A percentile compares a stretch with the other conserved stretches of the same genome.
Evolutionary conservation across 2,329 filamentous ascomycete genomes (phyloP).

Genomic region (Myriosclerotinia duriaeana): DNA sequence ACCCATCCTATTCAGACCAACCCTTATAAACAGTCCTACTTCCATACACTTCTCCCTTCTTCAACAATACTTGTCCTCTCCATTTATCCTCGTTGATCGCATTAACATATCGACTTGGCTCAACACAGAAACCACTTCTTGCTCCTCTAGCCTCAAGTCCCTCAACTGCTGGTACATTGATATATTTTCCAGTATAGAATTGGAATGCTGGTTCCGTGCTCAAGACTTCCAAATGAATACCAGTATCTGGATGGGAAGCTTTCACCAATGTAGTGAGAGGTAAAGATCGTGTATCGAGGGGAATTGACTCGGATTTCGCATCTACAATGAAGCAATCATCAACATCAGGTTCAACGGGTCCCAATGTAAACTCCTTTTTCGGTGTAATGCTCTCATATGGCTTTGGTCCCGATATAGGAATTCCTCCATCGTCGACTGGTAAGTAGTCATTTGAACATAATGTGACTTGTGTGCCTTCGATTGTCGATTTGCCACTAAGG

Average conservation of each 20-base stretch:
- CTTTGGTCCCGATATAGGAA: conserved; percentile 67
- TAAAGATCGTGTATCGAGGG: conserved; percentile 51
- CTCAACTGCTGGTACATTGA: conserved; percentile 69
- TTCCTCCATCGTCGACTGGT: conserved; percentile 68
- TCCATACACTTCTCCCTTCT: conserved; percentile 82
- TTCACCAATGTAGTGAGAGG: conserved; percentile 67
- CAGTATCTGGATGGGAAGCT: conserved; percentile 71
- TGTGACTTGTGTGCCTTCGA: conserved; percentile 60
- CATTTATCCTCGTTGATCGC: conserved; percentile 79
- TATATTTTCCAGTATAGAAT: conserved; percentile 89
- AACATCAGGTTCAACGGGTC: conserved; percentile 65
- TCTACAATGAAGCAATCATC: conserved; percentile 86
- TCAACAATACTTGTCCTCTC: conserved; percentile 75
- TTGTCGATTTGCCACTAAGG: conserved; percentile 54
- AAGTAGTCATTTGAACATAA: conserved; percentile 65
- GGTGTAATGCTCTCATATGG: conserved; percentile 63
- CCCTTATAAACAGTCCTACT: conserved; percentile 78
- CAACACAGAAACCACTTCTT: conserved; percentile 83
- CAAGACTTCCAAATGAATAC: conserved; percentile 79
- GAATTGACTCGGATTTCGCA: conserved; percentile 42
- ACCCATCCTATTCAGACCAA: conserved; percentile 60
- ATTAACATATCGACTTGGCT: conserved; percentile 89
- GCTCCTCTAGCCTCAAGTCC: conserved; percentile 61
- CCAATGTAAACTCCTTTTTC: conserved; percentile 68
- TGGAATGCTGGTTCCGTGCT: conserved; percentile 97